These are phyloP conservation scores for Lactarius evosmus DNA, from an alignment of 768 basidiomycete species.

Conservation along the genomic window DNA sequence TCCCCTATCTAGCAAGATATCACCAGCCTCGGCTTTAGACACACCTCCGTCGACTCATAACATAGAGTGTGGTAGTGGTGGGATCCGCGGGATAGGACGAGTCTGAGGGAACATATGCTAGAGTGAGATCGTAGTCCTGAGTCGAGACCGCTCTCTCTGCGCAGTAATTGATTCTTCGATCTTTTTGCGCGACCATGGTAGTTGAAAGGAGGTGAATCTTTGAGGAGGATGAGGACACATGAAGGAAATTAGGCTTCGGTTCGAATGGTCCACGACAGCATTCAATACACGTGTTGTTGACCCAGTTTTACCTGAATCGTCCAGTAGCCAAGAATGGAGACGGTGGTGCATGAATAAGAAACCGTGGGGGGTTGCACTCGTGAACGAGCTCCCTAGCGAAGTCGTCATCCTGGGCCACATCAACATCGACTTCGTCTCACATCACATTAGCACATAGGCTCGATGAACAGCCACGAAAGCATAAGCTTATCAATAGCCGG, in stretches of 20 bases:
- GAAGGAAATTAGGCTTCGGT: no score
- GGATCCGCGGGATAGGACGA: not conserved
- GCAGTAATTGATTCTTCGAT: no score
- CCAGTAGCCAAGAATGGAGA: not conserved
- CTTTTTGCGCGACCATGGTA: no score
- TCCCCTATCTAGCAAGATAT: conserved; percentile 11
- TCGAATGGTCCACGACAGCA: no score
- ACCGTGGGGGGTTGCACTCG: not conserved
- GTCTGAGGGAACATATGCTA: no score
- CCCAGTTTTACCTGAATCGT: no score
- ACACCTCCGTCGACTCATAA: not conserved
- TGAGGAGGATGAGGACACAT: no score
- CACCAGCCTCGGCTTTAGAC: not conserved
- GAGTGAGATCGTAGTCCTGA: no score
- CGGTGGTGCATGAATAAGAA: not conserved
- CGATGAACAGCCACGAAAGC: not conserved
- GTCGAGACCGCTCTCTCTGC: no score
- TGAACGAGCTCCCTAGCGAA: not conserved
- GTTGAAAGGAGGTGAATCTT: no score
- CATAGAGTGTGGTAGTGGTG: not conserved
- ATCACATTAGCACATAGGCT: conserved; percentile 6
- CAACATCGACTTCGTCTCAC: not conserved
- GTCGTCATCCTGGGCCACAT: no score
- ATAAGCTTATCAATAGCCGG: not conserved
- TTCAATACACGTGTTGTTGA: no score